These are phyloP conservation scores for Galerina marginata DNA, from an alignment of 768 basidiomycete species.

Conservation along the genomic window DNA sequence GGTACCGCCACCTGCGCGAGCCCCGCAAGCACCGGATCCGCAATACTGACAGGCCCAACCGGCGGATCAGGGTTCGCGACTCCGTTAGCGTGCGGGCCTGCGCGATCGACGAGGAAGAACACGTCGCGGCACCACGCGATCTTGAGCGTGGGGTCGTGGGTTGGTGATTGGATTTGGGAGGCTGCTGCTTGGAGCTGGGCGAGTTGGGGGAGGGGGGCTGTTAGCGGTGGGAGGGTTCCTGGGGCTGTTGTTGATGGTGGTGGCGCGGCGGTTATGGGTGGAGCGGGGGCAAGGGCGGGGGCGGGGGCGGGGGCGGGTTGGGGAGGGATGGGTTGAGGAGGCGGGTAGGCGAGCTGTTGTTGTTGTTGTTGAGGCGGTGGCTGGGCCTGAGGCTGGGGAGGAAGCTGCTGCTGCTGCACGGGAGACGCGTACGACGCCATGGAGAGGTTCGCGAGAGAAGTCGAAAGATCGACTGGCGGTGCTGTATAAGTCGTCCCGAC, in stretches of 20 bases:
- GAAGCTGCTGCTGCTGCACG: constrained; percentile 44
- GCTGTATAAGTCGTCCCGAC: constrained; percentile 21
- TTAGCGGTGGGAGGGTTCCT: constrained; percentile 54
- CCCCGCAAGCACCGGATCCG: constrained; percentile 62
- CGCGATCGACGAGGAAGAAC: constrained; percentile 72
- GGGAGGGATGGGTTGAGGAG: constrained; percentile 7
- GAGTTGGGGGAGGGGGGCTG: constrained; percentile 72
- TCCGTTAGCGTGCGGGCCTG: constrained; percentile 22
- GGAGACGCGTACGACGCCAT: constrained; percentile 32
- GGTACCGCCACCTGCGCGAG: constrained; percentile 71
- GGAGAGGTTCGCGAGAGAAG: constrained; percentile 28
- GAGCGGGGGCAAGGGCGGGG: constrained; percentile 48
- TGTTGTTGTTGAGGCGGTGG: constrained; percentile 42
- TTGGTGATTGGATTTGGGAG: constrained; percentile 55
- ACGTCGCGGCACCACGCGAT: constrained; percentile 87
- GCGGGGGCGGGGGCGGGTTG: constrained; percentile 22
- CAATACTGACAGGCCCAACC: constrained; percentile 59
- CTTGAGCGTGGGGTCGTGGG: constrained; percentile 62
- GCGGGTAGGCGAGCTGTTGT: constrained; percentile 47
- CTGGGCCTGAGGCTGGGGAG: constrained; percentile 36
- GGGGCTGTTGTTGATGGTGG: constrained; percentile 49
- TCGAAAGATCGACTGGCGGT: constrained; percentile 23
- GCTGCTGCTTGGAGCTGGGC: constrained; percentile 59
- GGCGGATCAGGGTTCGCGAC: constrained; percentile 45
- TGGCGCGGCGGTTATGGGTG: no score